Evolutionary conservation across 257 asterid genomes (phyloP).

Genomic region (Cruciata laevipes): DNA sequence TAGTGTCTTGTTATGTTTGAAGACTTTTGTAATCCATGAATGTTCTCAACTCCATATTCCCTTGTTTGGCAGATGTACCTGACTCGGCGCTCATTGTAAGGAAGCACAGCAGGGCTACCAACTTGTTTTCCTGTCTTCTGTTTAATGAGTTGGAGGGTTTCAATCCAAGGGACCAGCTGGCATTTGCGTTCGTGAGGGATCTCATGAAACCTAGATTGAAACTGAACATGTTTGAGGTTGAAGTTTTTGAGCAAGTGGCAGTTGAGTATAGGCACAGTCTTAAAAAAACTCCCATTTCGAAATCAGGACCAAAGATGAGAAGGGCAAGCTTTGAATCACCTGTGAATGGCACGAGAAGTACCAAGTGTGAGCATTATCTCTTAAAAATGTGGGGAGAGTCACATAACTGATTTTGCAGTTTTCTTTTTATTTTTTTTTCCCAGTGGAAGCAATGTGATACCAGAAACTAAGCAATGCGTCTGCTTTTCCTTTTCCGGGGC

Average conservation of each 20-base stretch:
- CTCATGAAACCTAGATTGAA: slow-evolving; percentile 48
- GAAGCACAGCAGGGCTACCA: slow-evolving; percentile 50
- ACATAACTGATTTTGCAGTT: slow-evolving; percentile 31
- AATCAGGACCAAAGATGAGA: slow-evolving; percentile 31
- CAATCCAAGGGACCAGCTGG: slow-evolving; percentile 83
- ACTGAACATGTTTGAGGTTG: slow-evolving; percentile 79
- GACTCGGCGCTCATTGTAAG: slow-evolving; percentile 76
- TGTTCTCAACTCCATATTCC: not conserved
- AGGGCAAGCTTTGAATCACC: slow-evolving; percentile 34
- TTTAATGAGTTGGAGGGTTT: slow-evolving; percentile 88
- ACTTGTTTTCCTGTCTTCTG: slow-evolving; percentile 67
- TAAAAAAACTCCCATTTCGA: slow-evolving; percentile 20
- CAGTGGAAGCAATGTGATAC: too few relatives aligned
- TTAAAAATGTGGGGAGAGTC: slow-evolving; percentile 81
- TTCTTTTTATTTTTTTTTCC: not conserved
- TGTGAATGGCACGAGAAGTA: slow-evolving; percentile 29
- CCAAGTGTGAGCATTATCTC: slow-evolving; percentile 57
- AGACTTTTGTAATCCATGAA: too few relatives aligned
- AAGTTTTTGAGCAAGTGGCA: slow-evolving; percentile 79
- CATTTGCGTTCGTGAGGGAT: slow-evolving; percentile 90
- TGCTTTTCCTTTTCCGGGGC: too few relatives aligned
- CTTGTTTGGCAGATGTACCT: slow-evolving; percentile 60
- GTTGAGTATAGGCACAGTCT: slow-evolving; percentile 84
- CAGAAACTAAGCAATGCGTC: too few relatives aligned
- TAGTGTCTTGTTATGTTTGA: too few relatives aligned